Evolutionary conservation across 805 yeast genomes (phyloP), one percentile per base, ranked within the genome.

Genomic region (Wickerhamiella dianesei): DNA sequence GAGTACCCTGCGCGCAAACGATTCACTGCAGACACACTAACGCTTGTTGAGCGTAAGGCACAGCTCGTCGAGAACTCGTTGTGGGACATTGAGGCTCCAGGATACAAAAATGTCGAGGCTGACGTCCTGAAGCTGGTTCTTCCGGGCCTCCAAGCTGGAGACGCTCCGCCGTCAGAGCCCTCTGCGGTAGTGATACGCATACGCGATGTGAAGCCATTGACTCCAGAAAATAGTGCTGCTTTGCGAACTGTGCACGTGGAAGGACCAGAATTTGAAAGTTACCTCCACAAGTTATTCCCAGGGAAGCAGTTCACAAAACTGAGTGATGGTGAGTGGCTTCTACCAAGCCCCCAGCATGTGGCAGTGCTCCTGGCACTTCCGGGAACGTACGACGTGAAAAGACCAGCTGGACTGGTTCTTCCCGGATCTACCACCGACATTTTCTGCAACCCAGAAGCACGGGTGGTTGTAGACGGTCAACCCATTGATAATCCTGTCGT

Each of bases 281-380:
- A 39, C 25, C 9, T 22, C 25, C 21, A 39, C 4, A 8, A 21
- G n/a, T n/a, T 39, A 6, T 39, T 39, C 41, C 14, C 21, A 18
- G 41, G 14, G 8, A 22, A 39, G 16, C 16, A 12, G n/a, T 14
- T 20, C 16, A 18, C 21, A 5, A 5, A 5, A 5, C 19, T 14
- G 14, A n/a, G 39, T 8, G 19, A n/a, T n/a, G 41, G 8, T 19
- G 25, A 18, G 18, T 39, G 41, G 41, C 41, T 39, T n/a, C 17
- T 39, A 20, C 41, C 41, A 12, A 19, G 25, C 25, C 41, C 41
- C 18, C 40, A 3, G 35, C 50, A 49, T 35, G 48, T 40, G 18
- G 52, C 52, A 1, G 18, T 41, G 3, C 20, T 43, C 9, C 35
- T 46, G 37, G 52, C 50, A 20, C 20, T 48, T 3, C 52, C 50